Evolutionary conservation across 257 asterid genomes (phyloP).

Genomic region (Verbena officinalis): DNA sequence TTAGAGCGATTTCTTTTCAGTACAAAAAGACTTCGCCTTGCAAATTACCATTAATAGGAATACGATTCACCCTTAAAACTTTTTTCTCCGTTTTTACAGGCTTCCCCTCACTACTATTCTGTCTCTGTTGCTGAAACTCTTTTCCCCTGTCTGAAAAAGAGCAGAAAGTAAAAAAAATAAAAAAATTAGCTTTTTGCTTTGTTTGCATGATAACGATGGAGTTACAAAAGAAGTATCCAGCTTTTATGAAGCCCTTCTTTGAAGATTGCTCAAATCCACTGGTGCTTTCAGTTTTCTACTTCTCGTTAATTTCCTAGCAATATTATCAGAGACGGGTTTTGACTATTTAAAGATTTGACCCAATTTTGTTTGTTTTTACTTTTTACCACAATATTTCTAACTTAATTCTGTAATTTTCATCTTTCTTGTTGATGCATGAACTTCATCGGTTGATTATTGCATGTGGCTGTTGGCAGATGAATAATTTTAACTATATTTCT

Average conservation of each 20-base stretch:
- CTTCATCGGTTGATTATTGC: no score
- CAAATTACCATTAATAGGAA: no score
- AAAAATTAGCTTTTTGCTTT: not conserved
- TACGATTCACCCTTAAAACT: no score
- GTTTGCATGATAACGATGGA: not conserved
- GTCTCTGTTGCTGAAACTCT: not conserved
- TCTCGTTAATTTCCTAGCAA: not conserved
- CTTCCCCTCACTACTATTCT: not conserved
- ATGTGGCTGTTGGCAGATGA: not conserved
- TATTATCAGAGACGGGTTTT: not conserved
- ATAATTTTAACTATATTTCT: no score
- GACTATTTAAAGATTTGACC: not conserved
- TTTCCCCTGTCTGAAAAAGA: not conserved
- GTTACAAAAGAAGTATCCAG: not conserved
- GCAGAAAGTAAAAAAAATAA: no score
- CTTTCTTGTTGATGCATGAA: not conserved
- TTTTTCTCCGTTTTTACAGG: no score
- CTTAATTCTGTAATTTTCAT: no score
- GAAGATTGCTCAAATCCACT: not conserved
- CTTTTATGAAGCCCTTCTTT: not conserved
- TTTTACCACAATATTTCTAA: not conserved
- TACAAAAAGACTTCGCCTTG: no score
- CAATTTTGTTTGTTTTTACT: not conserved
- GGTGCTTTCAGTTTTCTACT: not conserved
- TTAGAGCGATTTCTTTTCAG: no score